Conservation (phyloP, 2,329 filamentous ascomycete species). For the Dactylonectria estremocensis region DNA sequence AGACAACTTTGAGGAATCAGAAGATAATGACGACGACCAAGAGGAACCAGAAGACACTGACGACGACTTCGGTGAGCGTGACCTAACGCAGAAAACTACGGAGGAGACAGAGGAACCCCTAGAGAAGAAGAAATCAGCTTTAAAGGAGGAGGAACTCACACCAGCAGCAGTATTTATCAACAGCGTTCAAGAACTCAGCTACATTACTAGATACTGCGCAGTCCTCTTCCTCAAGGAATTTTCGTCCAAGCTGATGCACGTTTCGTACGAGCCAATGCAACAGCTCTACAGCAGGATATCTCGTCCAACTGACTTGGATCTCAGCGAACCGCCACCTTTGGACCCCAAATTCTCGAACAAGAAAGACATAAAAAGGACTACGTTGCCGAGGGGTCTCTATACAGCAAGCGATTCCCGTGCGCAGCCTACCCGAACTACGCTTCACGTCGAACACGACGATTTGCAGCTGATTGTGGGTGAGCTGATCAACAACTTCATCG, state of each 20-base stretch:
- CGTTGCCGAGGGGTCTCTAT: conserved; percentile 25
- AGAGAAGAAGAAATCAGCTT: not conserved
- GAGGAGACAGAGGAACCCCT: too few species aligned
- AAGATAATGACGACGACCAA: too few species aligned
- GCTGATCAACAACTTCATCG: conserved; percentile 45
- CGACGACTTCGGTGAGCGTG: not conserved
- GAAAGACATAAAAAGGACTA: not conserved
- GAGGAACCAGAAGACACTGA: not conserved
- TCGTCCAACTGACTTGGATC: not conserved
- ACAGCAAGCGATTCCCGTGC: not conserved
- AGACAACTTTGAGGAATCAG: too few species aligned
- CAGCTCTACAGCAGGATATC: conserved; percentile 26
- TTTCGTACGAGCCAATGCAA: conserved; percentile 36
- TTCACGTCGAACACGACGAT: conserved; percentile 20
- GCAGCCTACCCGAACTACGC: conserved; percentile 9
- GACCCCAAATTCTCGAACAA: not conserved
- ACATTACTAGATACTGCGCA: conserved; percentile 35
- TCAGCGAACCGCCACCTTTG: not conserved
- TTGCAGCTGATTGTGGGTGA: conserved; percentile 32
- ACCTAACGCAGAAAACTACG: too few species aligned
- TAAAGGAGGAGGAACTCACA: not conserved
- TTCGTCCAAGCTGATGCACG: conserved; percentile 42
- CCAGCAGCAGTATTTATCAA: too few species aligned
- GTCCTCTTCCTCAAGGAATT: conserved; percentile 42
- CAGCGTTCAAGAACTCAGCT: not conserved